Evolutionary conservation across 306 rosid genomes (phyloP).

Genomic region (Dalbergia cochinchinensis): DNA sequence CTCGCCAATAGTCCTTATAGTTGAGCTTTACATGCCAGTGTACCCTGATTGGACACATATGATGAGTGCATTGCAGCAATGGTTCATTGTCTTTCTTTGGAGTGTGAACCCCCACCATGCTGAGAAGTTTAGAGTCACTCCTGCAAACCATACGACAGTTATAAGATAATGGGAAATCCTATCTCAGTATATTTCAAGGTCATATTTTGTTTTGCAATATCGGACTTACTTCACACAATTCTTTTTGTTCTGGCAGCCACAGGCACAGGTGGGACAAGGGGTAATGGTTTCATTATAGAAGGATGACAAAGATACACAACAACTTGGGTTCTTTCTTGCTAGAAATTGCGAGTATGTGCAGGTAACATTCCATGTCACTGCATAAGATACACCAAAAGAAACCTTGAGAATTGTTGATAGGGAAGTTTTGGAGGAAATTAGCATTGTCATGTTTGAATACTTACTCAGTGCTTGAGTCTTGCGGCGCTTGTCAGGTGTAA

Average conservation of each 20-base stretch:
- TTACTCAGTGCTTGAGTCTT: constrained; percentile 95
- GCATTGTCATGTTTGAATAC: constrained; percentile 37
- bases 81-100: constrained; percentile 75
- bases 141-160: constrained; percentile 50
- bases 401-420: constrained; percentile 14
- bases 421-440: constrained; percentile 3
- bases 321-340: constrained; percentile 80
- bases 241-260: constrained; percentile 84
- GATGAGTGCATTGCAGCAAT: constrained; percentile 87
- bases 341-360: constrained; percentile 92
- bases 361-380: constrained; percentile 99
- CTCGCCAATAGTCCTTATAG: constrained; percentile 92
- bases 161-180: constrained; percentile 32
- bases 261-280: constrained; percentile 85
- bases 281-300: constrained; percentile 87
- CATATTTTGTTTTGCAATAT: not conserved
- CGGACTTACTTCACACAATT: constrained; percentile 79
- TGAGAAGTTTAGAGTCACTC: constrained; percentile 74
- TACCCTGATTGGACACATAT: constrained; percentile 92
- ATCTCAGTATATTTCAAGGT: not conserved
- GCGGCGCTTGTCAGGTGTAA: constrained; percentile 77
- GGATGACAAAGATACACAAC: constrained; percentile 93
- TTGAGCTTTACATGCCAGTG: constrained; percentile 91
- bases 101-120: constrained; percentile 69
- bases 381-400: constrained; percentile 31